Evolutionary conservation across 495 filamentous ascomycete genomes (phyloP).

Genomic region (Penicillium coffeae): DNA sequence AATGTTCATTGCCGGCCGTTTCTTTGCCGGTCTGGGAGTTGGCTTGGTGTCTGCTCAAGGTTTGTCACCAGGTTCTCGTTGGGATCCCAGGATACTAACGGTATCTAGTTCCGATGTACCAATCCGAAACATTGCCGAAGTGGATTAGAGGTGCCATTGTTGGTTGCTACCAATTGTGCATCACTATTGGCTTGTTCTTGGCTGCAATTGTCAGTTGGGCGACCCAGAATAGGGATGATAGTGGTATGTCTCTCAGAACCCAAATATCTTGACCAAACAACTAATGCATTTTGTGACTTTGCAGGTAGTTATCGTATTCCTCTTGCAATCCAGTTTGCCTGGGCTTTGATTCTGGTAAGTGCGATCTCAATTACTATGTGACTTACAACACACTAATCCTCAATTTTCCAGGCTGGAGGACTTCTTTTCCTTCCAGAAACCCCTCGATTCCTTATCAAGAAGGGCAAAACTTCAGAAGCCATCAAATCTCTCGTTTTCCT

Average conservation of each 20-base stretch:
- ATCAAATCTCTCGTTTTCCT: constrained; percentile 35
- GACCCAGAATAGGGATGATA: constrained; percentile 51
- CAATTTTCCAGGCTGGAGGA: constrained; percentile 49
- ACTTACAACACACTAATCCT: too few relatives aligned
- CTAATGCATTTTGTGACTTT: too few relatives aligned
- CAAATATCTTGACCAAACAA: too few relatives aligned
- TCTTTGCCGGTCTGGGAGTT: constrained; percentile 68
- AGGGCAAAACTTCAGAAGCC: constrained; percentile 35
- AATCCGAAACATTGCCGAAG: constrained; percentile 58
- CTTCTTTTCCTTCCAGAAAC: constrained; percentile 75
- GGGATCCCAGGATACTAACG: background rate
- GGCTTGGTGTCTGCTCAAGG: constrained; percentile 60
- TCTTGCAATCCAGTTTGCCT: constrained; percentile 61
- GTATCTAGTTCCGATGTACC: constrained; percentile 62
- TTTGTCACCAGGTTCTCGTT: background rate
- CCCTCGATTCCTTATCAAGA: constrained; percentile 58
- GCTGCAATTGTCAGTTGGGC: constrained; percentile 67
- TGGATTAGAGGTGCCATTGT: constrained; percentile 63
- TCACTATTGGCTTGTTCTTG: constrained; percentile 69
- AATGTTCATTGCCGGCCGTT: constrained; percentile 62
- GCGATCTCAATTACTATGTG: background rate
- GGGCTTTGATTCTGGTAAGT: constrained; percentile 57
- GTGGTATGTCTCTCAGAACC: constrained; percentile 26
- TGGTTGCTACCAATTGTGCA: constrained; percentile 63
- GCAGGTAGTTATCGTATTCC: constrained; percentile 66